Percentiles rank a stretch among this genome's conserved stretches.
Evolutionary conservation across 129 eudicot genomes (phyloP).

Genomic region (Cynara cardunculus): DNA sequence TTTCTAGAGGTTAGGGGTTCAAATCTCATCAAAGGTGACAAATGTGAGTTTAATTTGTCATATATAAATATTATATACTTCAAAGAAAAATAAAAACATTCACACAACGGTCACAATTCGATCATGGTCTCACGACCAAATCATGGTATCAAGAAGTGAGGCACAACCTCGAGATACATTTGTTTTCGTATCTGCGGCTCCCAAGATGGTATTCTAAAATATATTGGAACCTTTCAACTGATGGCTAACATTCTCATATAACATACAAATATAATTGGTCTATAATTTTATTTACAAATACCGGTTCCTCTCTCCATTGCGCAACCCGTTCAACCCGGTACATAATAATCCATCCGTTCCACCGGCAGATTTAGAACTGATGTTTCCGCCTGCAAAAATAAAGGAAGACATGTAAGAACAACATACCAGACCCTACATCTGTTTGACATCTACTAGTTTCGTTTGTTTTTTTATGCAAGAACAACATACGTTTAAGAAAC

Average conservation of each 20-base stretch:
- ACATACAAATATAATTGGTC: slow-evolving; percentile 7
- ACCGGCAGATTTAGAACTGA: slow-evolving; percentile 88
- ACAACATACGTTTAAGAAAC: background rate
- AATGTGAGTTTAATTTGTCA: background rate
- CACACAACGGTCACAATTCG: background rate
- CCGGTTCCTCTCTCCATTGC: background rate
- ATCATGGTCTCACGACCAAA: background rate
- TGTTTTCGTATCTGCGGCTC: background rate
- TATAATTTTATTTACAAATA: slow-evolving; percentile 26
- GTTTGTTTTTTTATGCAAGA: background rate
- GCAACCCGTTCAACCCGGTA: slow-evolving; percentile 56
- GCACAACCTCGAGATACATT: background rate
- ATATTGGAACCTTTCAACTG: background rate
- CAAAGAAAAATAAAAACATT: background rate
- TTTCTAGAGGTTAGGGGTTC: background rate
- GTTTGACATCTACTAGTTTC: background rate
- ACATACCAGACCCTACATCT: background rate
- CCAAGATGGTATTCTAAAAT: background rate
- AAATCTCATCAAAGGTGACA: background rate
- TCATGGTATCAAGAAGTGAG: background rate
- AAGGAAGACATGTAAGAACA: background rate
- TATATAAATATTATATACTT: background rate
- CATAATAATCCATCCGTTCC: slow-evolving; percentile 95
- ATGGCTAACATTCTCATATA: background rate
- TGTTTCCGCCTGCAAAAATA: slow-evolving; percentile 65